Conservation (phyloP, 2,329 filamentous ascomycete genomes). For the Verticillium tricorpus region DNA sequence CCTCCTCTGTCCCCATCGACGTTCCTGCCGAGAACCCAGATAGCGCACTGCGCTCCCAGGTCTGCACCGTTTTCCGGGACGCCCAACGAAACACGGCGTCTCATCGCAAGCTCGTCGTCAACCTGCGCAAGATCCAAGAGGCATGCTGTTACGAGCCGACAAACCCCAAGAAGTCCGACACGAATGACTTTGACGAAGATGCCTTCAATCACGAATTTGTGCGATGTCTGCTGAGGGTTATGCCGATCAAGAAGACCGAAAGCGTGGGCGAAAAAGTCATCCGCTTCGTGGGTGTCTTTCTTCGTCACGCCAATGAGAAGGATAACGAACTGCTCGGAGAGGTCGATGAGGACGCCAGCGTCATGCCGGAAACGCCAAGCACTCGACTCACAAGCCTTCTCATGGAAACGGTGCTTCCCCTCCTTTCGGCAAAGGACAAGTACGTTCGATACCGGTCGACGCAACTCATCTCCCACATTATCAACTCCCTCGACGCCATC, state of each 20-base stretch:
- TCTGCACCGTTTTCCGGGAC: constrained; percentile 70
- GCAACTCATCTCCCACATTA: constrained; percentile 83
- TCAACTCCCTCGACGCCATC: constrained; percentile 88
- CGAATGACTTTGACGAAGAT: constrained; percentile 71
- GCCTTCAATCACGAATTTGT: constrained; percentile 86
- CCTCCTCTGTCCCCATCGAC: constrained; percentile 38
- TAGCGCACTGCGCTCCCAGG: constrained; percentile 66
- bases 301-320: constrained; percentile 67
- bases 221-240: constrained; percentile 74
- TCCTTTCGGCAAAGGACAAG: constrained; percentile 88
- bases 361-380: constrained; percentile 77
- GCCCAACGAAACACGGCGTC: constrained; percentile 87
- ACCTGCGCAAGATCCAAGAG: constrained; percentile 86
- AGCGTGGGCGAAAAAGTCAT: constrained; percentile 79
- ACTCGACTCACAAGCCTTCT: constrained; percentile 72
- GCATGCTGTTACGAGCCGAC: constrained; percentile 66
- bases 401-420: constrained; percentile 66
- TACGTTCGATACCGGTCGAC: constrained; percentile 84
- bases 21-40: constrained; percentile 69
- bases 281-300: constrained; percentile 81
- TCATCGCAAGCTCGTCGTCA: constrained; percentile 85
- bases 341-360: constrained; percentile 63
- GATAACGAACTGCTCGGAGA: constrained; percentile 65
- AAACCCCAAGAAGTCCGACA: constrained; percentile 43
- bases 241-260: constrained; percentile 91